phyloP scores from a whole-genome alignment of 1,139 yeast species.

The Pichia sp. region DNA sequence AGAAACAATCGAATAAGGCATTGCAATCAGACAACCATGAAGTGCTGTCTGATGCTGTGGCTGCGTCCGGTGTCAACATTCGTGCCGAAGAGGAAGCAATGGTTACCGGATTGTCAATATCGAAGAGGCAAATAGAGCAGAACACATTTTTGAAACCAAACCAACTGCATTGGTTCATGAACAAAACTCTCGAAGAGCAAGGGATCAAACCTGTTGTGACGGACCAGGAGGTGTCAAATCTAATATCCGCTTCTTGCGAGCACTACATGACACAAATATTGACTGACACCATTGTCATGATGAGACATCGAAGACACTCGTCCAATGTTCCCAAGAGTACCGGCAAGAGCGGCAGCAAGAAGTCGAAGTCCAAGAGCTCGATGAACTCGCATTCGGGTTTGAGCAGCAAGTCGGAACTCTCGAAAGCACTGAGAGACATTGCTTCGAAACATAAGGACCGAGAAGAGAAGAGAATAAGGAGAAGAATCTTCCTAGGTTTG shows the following conservation, averaged over 20 bases:
- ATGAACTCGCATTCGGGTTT: slow-evolving; percentile 15
- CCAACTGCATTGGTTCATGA: slow-evolving; percentile 60
- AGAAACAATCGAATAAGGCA: slow-evolving; percentile 27
- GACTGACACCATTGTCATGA: slow-evolving; percentile 67
- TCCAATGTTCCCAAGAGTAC: slow-evolving; percentile 52
- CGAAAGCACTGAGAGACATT: slow-evolving; percentile 67
- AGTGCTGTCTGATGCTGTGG: slow-evolving; percentile 81
- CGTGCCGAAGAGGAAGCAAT: slow-evolving; percentile 81
- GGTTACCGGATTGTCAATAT: slow-evolving; percentile 33
- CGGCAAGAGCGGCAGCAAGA: slow-evolving; percentile 22
- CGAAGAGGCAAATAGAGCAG: slow-evolving; percentile 28
- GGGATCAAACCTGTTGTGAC: slow-evolving; percentile 50
- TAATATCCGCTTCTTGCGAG: slow-evolving; percentile 80
- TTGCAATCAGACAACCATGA: slow-evolving; percentile 55
- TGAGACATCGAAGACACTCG: slow-evolving; percentile 79
- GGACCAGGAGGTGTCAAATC: slow-evolving; percentile 57
- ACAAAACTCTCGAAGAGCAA: slow-evolving; percentile 57
- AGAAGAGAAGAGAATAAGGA: slow-evolving; percentile 73
- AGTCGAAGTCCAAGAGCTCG: slow-evolving; percentile 6
- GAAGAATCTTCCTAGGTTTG: slow-evolving; percentile 67
- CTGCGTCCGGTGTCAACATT: slow-evolving; percentile 91
- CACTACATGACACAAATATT: slow-evolving; percentile 73
- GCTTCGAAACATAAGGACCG: slow-evolving; percentile 74
- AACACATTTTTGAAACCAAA: slow-evolving; percentile 58
- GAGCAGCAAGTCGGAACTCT: slow-evolving; percentile 61